Evolutionary conservation across 176 grass and related monocot species (phyloP).

Genomic region (Alloteropsis semialata): DNA sequence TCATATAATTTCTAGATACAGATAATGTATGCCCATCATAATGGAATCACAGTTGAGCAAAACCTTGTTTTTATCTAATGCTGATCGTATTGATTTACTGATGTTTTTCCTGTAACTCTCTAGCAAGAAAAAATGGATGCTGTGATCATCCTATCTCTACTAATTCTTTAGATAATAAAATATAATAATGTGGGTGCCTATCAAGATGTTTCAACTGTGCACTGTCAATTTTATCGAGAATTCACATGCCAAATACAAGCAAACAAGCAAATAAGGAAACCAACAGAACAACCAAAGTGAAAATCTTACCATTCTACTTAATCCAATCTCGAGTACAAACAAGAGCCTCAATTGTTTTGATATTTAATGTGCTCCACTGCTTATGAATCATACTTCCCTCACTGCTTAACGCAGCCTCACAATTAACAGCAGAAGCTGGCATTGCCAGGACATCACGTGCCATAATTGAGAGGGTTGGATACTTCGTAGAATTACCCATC

Average conservation of each 20-base stretch:
- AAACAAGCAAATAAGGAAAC: background rate
- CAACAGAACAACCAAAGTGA: background rate
- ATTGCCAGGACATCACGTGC: constrained; percentile 48
- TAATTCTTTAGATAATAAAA: constrained; percentile 2
- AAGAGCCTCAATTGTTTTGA: constrained; percentile 52
- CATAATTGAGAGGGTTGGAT: constrained; percentile 46
- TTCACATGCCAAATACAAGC: background rate
- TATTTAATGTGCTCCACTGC: constrained; percentile 47
- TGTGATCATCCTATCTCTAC: background rate
- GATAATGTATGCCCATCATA: background rate
- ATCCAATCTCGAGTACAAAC: constrained; percentile 49
- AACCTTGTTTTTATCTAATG: background rate
- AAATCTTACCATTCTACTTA: constrained; percentile 33
- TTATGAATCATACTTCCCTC: constrained; percentile 27
- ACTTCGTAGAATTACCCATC: constrained; percentile 47
- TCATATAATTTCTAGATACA: background rate
- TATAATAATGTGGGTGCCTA: background rate
- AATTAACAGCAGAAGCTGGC: constrained; percentile 43
- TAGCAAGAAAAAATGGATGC: background rate
- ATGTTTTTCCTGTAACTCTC: background rate
- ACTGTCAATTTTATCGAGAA: background rate
- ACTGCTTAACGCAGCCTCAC: constrained; percentile 17
- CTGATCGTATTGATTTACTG: background rate
- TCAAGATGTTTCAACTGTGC: background rate
- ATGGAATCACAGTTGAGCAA: background rate